These are phyloP conservation scores for Lepiota subincarnata DNA, from an alignment of 768 basidiomycete species.

Conservation along the genomic window DNA sequence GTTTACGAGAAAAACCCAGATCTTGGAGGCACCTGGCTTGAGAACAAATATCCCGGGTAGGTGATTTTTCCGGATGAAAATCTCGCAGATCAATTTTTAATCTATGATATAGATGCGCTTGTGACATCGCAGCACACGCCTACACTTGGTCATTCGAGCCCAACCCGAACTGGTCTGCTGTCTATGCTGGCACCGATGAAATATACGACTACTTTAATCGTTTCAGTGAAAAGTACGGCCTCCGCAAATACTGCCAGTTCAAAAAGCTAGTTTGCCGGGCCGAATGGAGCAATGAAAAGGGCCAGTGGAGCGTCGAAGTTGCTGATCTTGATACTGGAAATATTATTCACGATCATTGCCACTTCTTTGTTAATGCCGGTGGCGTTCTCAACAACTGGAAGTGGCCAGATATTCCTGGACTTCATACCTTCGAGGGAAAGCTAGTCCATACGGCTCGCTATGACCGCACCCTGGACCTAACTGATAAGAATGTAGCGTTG, in stretches of 20 bases:
- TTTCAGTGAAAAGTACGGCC: slow-evolving; percentile 18
- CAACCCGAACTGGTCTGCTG: slow-evolving; percentile 20
- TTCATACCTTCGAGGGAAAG: slow-evolving; percentile 23
- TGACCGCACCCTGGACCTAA: slow-evolving; percentile 16
- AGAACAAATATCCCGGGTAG: slow-evolving; percentile 33
- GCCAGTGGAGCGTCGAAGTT: slow-evolving; percentile 20
- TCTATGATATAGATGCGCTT: slow-evolving; percentile 12
- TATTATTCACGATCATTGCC: slow-evolving; percentile 14
- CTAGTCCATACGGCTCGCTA: slow-evolving; percentile 28
- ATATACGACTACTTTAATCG: slow-evolving; percentile 20
- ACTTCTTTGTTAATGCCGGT: slow-evolving; percentile 24
- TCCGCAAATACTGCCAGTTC: slow-evolving; percentile 21
- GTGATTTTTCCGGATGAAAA: background rate
- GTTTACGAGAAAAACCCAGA: slow-evolving; percentile 31
- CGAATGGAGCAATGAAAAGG: slow-evolving; percentile 17
- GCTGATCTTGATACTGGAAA: slow-evolving; percentile 11
- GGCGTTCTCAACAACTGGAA: slow-evolving; percentile 29
- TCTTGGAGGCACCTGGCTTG: slow-evolving; percentile 30
- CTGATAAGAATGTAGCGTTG: slow-evolving; percentile 29
- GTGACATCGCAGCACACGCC: slow-evolving; percentile 22
- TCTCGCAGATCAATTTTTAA: background rate
- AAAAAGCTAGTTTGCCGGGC: slow-evolving; percentile 17
- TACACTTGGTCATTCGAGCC: slow-evolving; percentile 25
- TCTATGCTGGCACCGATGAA: slow-evolving; percentile 21
- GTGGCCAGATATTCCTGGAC: slow-evolving; percentile 29